phyloP scores from a whole-genome alignment of 805 yeast genomes.

The Starmera amethionina region DNA sequence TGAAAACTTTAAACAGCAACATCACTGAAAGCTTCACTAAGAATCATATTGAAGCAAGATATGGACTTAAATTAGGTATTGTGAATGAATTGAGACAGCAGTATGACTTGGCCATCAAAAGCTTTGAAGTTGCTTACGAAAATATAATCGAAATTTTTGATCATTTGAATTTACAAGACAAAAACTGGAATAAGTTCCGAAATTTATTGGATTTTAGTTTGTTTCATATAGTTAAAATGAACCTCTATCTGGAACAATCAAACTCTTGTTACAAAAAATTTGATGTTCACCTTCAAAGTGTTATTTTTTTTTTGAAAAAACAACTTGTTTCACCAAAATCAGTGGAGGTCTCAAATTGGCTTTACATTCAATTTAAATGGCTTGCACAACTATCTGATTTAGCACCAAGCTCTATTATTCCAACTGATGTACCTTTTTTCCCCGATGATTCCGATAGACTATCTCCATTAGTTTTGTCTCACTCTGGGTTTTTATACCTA shows the following conservation, averaged over 20 bases:
- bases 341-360: conserved; percentile 38
- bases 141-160: conserved; percentile 31
- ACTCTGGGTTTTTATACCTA: conserved; percentile 32
- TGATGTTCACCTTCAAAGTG: conserved; percentile 48
- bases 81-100: conserved; percentile 39
- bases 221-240: conserved; percentile 51
- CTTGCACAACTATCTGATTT: conserved; percentile 45
- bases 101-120: conserved; percentile 37
- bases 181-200: conserved; percentile 35
- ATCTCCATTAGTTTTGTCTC: conserved; percentile 28
- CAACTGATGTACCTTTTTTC: conserved; percentile 27
- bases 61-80: conserved; percentile 39
- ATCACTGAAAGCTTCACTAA: conserved; percentile 3
- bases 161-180: conserved; percentile 12
- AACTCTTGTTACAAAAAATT: conserved; percentile 55
- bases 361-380: conserved; percentile 54
- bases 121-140: conserved; percentile 45
- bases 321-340: conserved; percentile 18
- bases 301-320: conserved; percentile 27
- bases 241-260: conserved; percentile 49
- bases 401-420: conserved; percentile 34
- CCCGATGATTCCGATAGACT: conserved; percentile 12
- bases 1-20: conserved; percentile 10
- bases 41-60: conserved; percentile 26
- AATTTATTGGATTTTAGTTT: conserved; percentile 48